Conservation (phyloP, 1,284 basidiomycete species). For the Pterulicium gracile region DNA sequence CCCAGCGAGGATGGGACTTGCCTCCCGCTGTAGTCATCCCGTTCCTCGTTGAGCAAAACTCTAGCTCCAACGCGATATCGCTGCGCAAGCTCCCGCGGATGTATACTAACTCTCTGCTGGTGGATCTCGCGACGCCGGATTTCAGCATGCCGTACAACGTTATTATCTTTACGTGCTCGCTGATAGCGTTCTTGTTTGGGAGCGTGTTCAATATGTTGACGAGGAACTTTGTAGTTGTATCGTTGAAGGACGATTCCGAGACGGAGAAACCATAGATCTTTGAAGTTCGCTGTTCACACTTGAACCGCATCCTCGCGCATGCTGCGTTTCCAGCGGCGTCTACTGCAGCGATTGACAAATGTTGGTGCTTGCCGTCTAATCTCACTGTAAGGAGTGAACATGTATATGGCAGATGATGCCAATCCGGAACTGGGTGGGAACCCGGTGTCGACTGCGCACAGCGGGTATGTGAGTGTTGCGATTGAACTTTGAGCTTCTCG, state of each 20-base stretch:
- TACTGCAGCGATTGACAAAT: too few species aligned
- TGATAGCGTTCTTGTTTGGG: slow-evolving; percentile 91
- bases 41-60: slow-evolving; percentile 16
- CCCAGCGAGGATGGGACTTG: slow-evolving; percentile 90
- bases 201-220: slow-evolving; percentile 84
- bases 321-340: too few species aligned
- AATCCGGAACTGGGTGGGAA: too few species aligned
- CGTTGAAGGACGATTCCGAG: neutral
- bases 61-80: slow-evolving; percentile 10
- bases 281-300: too few species aligned
- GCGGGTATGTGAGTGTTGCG: too few species aligned
- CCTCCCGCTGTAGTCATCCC: slow-evolving; percentile 71
- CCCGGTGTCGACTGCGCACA: too few species aligned
- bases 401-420: too few species aligned
- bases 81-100: slow-evolving; percentile 28
- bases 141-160: slow-evolving; percentile 99
- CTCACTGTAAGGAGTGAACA: too few species aligned
- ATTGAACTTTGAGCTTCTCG: too few species aligned
- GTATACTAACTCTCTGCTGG: slow-evolving; percentile 75
- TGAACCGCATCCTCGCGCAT: too few species aligned
- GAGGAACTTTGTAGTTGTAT: slow-evolving; percentile 62
- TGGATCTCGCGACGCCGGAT: slow-evolving; percentile 92
- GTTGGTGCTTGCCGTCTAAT: too few species aligned
- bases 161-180: slow-evolving; percentile 88
- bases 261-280: too few species aligned